Evolutionary conservation across 2,329 filamentous ascomycete genomes (phyloP).

Genomic region (Exutisphaerella laricina): DNA sequence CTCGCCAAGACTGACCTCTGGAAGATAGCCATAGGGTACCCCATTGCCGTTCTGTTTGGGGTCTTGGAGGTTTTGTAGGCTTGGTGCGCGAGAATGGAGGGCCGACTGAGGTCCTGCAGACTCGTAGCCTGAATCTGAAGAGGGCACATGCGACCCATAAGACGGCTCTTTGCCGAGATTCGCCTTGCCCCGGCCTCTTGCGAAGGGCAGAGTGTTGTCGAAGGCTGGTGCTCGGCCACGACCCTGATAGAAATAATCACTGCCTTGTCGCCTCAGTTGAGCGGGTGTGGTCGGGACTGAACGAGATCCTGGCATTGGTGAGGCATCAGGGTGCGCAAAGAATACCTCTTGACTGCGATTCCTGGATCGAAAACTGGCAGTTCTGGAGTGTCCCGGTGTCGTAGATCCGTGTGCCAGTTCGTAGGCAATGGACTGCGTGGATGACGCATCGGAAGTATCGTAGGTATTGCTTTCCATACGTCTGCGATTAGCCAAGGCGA

Average conservation of each 20-base stretch:
- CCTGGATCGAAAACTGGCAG: not conserved
- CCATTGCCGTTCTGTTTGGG: constrained; percentile 6
- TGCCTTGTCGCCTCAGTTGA: constrained; percentile 4
- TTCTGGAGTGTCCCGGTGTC: not conserved
- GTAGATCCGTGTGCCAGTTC: not conserved
- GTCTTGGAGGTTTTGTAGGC: constrained; percentile 17
- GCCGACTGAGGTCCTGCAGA: constrained; percentile 18
- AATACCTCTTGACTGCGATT: constrained; percentile 1
- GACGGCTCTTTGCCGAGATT: constrained; percentile 7
- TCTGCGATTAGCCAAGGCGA: no score
- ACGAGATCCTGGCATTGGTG: constrained; percentile 8
- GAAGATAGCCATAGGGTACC: constrained; percentile 10
- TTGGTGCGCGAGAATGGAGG: constrained; percentile 23
- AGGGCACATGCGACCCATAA: constrained; percentile 13
- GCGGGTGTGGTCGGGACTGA: not conserved
- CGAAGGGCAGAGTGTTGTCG: constrained; percentile 3
- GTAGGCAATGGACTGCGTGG: no score
- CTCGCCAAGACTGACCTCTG: constrained; percentile 21
- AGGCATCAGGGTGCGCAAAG: not conserved
- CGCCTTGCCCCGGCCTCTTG: constrained; percentile 2
- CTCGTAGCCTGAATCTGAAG: constrained; percentile 29
- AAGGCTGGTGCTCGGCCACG: not conserved
- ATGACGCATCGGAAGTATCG: no score
- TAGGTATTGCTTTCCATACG: no score
- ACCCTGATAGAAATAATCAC: constrained; percentile 8